Conservation (phyloP, 169 alveolate genomes). For the Cryptosporidium viatorum region DNA sequence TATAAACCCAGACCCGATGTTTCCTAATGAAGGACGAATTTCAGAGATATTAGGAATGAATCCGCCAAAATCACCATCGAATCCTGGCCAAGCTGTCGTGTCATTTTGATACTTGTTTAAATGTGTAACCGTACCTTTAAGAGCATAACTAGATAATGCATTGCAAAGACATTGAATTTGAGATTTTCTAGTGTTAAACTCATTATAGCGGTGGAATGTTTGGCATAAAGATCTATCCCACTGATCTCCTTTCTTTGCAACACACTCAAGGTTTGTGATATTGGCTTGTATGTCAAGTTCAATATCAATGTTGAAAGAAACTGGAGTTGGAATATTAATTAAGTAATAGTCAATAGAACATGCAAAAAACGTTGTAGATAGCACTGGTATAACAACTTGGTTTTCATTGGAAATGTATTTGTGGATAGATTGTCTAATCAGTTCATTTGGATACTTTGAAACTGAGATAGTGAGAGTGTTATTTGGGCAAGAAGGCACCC, state of each 20-base stretch:
- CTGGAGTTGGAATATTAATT: slow-evolving; percentile 55
- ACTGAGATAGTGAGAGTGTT: slow-evolving; percentile 40
- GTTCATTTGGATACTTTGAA: slow-evolving; percentile 22
- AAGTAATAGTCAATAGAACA: slow-evolving; percentile 64
- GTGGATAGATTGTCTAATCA: slow-evolving; percentile 22
- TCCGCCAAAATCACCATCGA: slow-evolving; percentile 31
- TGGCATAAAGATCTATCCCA: slow-evolving; percentile 42
- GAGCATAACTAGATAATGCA: slow-evolving; percentile 50
- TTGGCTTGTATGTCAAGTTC: slow-evolving; percentile 29
- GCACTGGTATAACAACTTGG: slow-evolving; percentile 1
- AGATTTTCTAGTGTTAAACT: slow-evolving; percentile 53
- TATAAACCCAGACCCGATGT: slow-evolving; percentile 36
- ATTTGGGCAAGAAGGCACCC: slow-evolving; percentile 74
- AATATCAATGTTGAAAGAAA: slow-evolving; percentile 20
- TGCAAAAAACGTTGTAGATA: slow-evolving; percentile 41
- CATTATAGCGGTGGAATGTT: slow-evolving; percentile 44
- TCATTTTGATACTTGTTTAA: slow-evolving; percentile 48
- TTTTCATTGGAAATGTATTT: not conserved
- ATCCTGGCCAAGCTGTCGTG: slow-evolving; percentile 59
- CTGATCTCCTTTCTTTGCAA: not conserved
- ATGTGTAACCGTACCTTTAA: slow-evolving; percentile 38
- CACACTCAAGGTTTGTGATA: slow-evolving; percentile 28
- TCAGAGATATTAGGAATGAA: slow-evolving; percentile 53
- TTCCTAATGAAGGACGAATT: slow-evolving; percentile 1
- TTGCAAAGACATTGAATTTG: slow-evolving; percentile 62